Base-by-base conservation (phyloP, 2,329 filamentous ascomycete species). In the Aspergillus candidus region DNA sequence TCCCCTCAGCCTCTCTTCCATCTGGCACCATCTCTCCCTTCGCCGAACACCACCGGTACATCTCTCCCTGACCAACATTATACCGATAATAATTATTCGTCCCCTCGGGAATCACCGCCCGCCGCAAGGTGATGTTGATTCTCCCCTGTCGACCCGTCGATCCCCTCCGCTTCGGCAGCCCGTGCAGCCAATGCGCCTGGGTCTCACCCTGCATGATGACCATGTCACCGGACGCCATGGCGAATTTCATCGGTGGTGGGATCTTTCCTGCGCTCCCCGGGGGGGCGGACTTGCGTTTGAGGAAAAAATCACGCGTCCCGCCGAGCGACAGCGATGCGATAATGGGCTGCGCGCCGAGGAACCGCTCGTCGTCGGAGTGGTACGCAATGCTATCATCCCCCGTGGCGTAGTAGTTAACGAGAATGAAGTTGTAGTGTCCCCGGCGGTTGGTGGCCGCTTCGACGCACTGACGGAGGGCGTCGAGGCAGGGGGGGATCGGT, bases 11-110 rank as follows among this genome's bases (percentile, higher is more conserved):
- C 18, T 18, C 18, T 18, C 18, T 18, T 18, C 18, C 3, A 18
- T 18, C 18, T 18, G 18, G 18, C 4, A 54, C 47, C 59, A 62
- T 62, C 36, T 48, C 43, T 38, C 43, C 43, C 29, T 34, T 69
- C 37, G 50, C 61, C 13, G 70, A 71, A 61, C 86, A 73, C 86
- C 86, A 90, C 55, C 73, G 75, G 62, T 80, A 84, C n/a, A 83
- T 77, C 1, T 70, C 73, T 1, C 86, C 86, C 32, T 65, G 74
- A 0, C 86, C 86, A 40, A 90, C 83, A 66, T 91, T 91, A 66
- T 91, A 91, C 58, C 81, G 79, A 63, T 91, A 89, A 63, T 91
- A 90, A 63, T 91, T 91, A 56, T 88, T 82, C 22, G 85, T 90
- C 1, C 85, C 86, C 3, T 72, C 83, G 53, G 77, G 83, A 15